Base-by-base conservation (phyloP, 768 basidiomycete genomes). In the Psilocybe azurescens region DNA sequence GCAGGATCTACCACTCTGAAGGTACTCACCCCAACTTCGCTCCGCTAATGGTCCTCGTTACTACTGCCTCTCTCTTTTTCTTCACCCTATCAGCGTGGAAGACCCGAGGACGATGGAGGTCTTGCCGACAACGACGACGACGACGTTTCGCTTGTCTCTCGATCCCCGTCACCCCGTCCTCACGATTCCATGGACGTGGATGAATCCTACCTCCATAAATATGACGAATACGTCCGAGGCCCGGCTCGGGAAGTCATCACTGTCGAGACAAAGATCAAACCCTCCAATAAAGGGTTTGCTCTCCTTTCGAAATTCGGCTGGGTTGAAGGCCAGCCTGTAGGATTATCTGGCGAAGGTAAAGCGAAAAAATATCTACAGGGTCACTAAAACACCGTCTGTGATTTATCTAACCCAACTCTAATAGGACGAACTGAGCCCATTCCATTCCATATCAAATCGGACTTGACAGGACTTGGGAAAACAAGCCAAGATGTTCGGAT, bases 231-330 rank as follows among this genome's bases (percentile, higher is more conserved):
- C 70, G 73, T 84, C 54, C 77, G 72, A 32, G 79, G 81, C 8
- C 69, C 78, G 4, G 78, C 78, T 52, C 83, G 78, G 33, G 93
- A 94, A 69, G 80, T 87, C 65, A 83, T 94, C 64, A 94, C 93
- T 6, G 86, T 94, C 58, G 89, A 94, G 54, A 94, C 91, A 46
- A 92, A 82, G 73, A 87, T 95, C 68, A 89, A 90, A 71, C 80
- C 84, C 46, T 83, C 85, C 39, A 95, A 95, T 75, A 91, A 88
- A 69, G 93, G 93, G 10, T 94, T 93, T 71, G 79, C 85, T 7
- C 83, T 95, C 79, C 85, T 95, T 1, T 83, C 87, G 33, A 94
- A 89, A 75, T 83, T 94, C 56, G 93, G 93, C 6, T 94, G 93
- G 93, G 75, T 81, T 0, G 91, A 92, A 69, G 93, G 93, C 11